Conservation (phyloP, 345 rosid species). For the Lenwebbia sp. region DNA sequence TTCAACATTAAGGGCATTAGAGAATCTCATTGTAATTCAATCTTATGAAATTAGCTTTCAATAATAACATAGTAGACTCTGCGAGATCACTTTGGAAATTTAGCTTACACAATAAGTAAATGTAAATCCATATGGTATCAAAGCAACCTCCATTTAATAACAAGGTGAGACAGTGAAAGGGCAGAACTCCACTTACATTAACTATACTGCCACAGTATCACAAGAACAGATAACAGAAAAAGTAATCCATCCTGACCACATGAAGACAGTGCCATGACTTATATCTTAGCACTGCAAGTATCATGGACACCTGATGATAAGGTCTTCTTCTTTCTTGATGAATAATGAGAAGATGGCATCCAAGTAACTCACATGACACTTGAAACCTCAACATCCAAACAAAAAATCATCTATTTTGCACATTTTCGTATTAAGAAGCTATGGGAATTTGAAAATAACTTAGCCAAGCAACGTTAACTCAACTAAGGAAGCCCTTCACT, state of each 20-base stretch:
- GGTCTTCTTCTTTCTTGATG: not conserved
- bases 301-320: not conserved
- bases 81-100: not conserved
- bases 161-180: not conserved
- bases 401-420: not conserved
- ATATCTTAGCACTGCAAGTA: not conserved
- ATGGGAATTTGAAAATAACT: not conserved
- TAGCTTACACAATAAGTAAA: not conserved
- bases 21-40: not conserved
- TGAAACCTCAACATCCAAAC: not conserved
- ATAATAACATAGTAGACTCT: not conserved
- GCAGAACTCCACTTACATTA: not conserved
- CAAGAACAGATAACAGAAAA: not conserved
- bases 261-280: not conserved
- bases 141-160: not conserved
- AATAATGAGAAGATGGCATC: not conserved
- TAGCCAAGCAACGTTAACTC: not conserved
- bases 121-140: not conserved
- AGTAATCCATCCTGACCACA: not conserved
- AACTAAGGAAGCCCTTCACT: not conserved
- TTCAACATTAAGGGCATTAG: constrained; percentile 1
- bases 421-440: not conserved
- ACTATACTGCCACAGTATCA: not conserved
- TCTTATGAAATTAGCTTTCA: not conserved
- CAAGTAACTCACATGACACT: not conserved